Percentiles rank a stretch among this genome's conserved stretches.
Evolutionary conservation across 129 eudicot genomes (phyloP).

Genomic region (Scalesia atractyloides): DNA sequence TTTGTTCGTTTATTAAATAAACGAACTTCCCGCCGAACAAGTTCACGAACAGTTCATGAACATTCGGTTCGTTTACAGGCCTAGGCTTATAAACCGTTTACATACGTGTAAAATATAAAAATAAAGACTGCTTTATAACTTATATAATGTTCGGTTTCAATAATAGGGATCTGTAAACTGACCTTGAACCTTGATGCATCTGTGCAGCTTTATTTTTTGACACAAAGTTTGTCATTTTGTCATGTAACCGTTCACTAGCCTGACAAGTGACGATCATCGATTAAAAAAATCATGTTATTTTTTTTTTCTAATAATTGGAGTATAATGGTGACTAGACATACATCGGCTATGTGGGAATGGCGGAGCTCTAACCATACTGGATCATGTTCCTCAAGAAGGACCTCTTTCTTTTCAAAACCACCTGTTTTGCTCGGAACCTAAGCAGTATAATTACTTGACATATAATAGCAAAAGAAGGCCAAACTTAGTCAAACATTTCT

Average conservation of each 20-base stretch:
- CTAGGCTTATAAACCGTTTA: background rate
- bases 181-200: slow-evolving; percentile 74
- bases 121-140: background rate
- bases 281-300: slow-evolving; percentile 25
- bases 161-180: slow-evolving; percentile 23
- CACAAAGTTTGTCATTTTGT: slow-evolving; percentile 84
- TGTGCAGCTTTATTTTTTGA: slow-evolving; percentile 89
- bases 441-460: slow-evolving; percentile 35
- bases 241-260: slow-evolving; percentile 96
- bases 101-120: background rate
- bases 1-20: too few species aligned
- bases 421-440: slow-evolving; percentile 87
- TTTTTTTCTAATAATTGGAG: slow-evolving; percentile 6
- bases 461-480: slow-evolving; percentile 29
- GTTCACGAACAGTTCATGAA: too few species aligned
- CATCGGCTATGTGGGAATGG: slow-evolving; percentile 97
- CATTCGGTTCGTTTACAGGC: too few species aligned
- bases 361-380: slow-evolving; percentile 97
- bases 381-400: slow-evolving; percentile 91
- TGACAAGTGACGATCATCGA: slow-evolving; percentile 44
- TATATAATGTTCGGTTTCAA: slow-evolving; percentile 12
- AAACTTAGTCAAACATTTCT: slow-evolving; percentile 3
- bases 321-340: slow-evolving; percentile 36
- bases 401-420: slow-evolving; percentile 75
- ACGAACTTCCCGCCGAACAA: too few species aligned